Evolutionary conservation across 2,329 filamentous ascomycete species (phyloP).

Genomic region (Penicillium sp.): DNA sequence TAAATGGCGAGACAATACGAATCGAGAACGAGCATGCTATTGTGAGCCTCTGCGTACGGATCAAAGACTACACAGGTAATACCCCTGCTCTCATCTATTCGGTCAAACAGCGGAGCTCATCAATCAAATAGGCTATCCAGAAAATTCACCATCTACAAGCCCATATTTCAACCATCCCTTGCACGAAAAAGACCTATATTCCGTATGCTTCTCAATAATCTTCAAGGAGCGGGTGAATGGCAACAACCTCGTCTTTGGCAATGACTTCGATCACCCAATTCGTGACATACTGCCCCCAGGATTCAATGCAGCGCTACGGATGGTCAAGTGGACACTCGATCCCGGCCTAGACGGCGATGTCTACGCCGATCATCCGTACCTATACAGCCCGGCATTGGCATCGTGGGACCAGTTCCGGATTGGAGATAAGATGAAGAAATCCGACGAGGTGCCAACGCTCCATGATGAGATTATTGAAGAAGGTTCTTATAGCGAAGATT

Average conservation of each 20-base stretch:
- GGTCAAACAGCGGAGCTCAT: background rate
- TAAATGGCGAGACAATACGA: slow-evolving; percentile 67
- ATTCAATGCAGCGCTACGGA: slow-evolving; percentile 77
- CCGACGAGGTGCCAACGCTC: slow-evolving; percentile 34
- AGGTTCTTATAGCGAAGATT: slow-evolving; percentile 60
- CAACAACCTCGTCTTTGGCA: slow-evolving; percentile 81
- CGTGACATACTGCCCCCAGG: slow-evolving; percentile 81
- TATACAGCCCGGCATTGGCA: slow-evolving; percentile 79
- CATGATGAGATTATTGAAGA: slow-evolving; percentile 62
- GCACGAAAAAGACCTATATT: slow-evolving; percentile 78
- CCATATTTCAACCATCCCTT: slow-evolving; percentile 73
- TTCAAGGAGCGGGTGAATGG: slow-evolving; percentile 68
- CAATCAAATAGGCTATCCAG: slow-evolving; percentile 62
- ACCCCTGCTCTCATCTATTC: background rate
- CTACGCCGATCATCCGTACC: slow-evolving; percentile 79
- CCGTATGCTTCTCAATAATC: slow-evolving; percentile 74
- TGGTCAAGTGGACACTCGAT: slow-evolving; percentile 89
- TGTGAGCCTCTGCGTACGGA: slow-evolving; percentile 70
- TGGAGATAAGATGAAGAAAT: slow-evolving; percentile 48
- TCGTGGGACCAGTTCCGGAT: slow-evolving; percentile 76
- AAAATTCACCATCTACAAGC: slow-evolving; percentile 65
- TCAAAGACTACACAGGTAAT: slow-evolving; percentile 60
- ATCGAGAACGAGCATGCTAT: slow-evolving; percentile 66
- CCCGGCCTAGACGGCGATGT: slow-evolving; percentile 87
- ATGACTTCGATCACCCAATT: slow-evolving; percentile 92